Base-by-base conservation (phyloP, 768 basidiomycete species). In the Lentinula boryana region DNA sequence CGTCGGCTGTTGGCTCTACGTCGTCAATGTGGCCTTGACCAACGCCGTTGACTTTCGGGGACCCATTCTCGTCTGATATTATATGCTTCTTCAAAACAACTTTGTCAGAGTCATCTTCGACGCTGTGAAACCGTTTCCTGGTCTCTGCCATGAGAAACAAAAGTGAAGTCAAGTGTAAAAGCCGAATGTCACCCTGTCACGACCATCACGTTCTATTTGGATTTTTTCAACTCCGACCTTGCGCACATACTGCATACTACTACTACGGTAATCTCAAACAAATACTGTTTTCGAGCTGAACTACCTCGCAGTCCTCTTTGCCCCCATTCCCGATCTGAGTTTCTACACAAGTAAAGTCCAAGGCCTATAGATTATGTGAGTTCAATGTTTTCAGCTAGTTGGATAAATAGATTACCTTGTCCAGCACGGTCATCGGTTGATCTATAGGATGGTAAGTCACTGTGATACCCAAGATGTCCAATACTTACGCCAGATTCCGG, bases 261-360 rank as follows among this genome's bases (percentile, higher is more conserved):
- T 62, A n/a, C 55, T 52, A 61, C 36, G 68, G 65, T 44, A 81
- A 62, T 58, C 73, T 74, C 52, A 53, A 21, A n/a, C n/a, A 5
- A 38, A 13, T 38, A 38, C 36, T 3, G 10, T 58, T 66, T 62
- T 79, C 76, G 68, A 83, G 65, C 61, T 88, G 80, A 16, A 93
- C 67, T 59, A 98, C 83, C 73, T 99, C 94, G 70, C 96, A 98
- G 72, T 99, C 97, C 21, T 83, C 77, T 60, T 68, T 68, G 54
- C 84, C 82, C 1, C 89, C 89, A 60, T 91, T 82, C 5, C 93
- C 94, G 57, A 96, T 86, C 72, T 98, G 95, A 23, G 94, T 92
- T 73, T 98, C 96, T 8, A 98, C 84, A 68, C 96, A 98, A 8
- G 91, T 80, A 64, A 94, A 82, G 66, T 93, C 91, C 74, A 93